Percentiles rank a stretch among this genome's conserved stretches.
phyloP scores from a whole-genome alignment of 495 filamentous ascomycete species.

The Neurospora sp. region DNA sequence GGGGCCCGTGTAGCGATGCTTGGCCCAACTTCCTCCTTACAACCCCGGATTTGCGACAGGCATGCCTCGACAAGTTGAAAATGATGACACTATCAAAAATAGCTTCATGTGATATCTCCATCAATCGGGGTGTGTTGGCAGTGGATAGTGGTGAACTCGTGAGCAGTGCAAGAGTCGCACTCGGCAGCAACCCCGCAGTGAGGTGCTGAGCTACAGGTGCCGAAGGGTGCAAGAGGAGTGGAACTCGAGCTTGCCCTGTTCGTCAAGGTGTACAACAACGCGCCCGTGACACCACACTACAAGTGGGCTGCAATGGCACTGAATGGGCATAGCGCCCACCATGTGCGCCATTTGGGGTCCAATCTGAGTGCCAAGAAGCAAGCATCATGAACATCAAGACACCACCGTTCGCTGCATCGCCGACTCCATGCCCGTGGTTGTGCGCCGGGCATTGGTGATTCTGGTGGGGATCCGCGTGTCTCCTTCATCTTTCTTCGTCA shows the following conservation, averaged over 20 bases:
- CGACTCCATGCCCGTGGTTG: neutral
- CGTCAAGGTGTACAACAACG: neutral
- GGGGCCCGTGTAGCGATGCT: neutral
- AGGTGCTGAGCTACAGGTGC: neutral
- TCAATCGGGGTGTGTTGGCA: neutral
- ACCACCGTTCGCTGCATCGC: neutral
- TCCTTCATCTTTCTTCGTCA: neutral
- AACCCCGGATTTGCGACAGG: neutral
- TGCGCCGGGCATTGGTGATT: neutral
- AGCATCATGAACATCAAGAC: neutral
- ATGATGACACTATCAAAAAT: neutral
- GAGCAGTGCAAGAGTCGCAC: neutral
- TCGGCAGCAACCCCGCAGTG: neutral
- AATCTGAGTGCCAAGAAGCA: neutral
- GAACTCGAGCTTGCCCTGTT: neutral
- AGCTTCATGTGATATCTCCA: neutral
- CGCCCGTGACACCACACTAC: neutral
- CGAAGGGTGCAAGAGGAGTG: neutral
- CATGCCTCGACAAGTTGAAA: neutral
- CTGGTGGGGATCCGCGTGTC: neutral
- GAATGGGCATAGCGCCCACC: too few species aligned
- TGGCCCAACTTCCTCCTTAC: neutral
- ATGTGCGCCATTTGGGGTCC: neutral
- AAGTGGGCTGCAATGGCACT: too few species aligned
- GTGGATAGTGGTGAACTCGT: constrained; percentile 1